These are phyloP conservation scores for Lipomyces orientalis DNA, from an alignment of 805 yeast genomes.

Conservation along the genomic window DNA sequence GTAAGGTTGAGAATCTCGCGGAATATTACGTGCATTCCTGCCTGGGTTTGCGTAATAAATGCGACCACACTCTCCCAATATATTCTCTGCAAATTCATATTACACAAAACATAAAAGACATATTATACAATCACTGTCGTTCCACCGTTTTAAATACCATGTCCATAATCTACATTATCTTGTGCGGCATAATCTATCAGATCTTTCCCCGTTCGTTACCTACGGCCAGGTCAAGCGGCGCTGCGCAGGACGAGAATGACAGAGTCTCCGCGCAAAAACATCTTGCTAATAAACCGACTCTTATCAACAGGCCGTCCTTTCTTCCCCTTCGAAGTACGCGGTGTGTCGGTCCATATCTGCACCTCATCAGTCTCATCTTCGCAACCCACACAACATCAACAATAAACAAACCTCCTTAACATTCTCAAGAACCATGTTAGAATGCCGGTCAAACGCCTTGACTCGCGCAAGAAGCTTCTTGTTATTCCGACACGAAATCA, in stretches of 20 bases:
- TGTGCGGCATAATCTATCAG: not conserved
- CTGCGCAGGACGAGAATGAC: slow-evolving; percentile 77
- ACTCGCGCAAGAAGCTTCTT: slow-evolving; percentile 90
- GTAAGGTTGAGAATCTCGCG: not conserved
- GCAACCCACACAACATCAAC: not conserved
- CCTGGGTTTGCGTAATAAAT: not conserved
- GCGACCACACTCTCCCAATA: not conserved
- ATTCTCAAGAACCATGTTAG: slow-evolving; percentile 89
- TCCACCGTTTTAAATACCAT: not conserved
- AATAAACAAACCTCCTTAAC: slow-evolving; percentile 70
- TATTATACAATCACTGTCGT: not conserved
- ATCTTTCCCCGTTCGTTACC: not conserved
- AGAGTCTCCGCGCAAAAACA: slow-evolving; percentile 94
- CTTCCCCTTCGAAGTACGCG: slow-evolving; percentile 69
- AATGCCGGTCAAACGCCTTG: slow-evolving; percentile 94
- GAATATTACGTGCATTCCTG: too few species aligned
- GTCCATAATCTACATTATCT: not conserved
- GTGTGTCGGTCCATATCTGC: slow-evolving; percentile 66
- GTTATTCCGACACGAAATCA: slow-evolving; percentile 89
- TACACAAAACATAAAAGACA: not conserved
- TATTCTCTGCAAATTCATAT: not conserved
- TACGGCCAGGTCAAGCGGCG: slow-evolving; percentile 27
- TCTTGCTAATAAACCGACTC: slow-evolving; percentile 83
- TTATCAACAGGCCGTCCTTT: slow-evolving; percentile 67
- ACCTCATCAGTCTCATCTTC: not conserved